Percentiles rank a stretch among this genome's conserved stretches.
phyloP scores from a whole-genome alignment of 805 yeast species.

The Yamadazyma ubonensis region DNA sequence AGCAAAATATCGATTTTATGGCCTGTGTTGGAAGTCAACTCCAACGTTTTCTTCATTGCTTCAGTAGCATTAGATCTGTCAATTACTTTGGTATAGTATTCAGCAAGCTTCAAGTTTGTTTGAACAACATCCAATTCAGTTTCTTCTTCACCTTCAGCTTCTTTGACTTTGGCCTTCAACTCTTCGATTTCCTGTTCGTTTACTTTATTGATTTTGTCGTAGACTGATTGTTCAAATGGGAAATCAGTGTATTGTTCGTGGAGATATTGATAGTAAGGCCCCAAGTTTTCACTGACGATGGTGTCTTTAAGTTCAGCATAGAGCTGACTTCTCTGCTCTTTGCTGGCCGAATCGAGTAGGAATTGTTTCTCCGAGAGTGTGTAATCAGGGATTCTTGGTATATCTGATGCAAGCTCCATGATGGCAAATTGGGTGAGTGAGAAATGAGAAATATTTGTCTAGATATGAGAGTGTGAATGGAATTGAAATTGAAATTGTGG shows the following conservation, averaged over 20 bases:
- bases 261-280: constrained; percentile 78
- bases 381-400: constrained; percentile 74
- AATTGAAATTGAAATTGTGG: no score
- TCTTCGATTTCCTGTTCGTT: constrained; percentile 58
- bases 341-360: constrained; percentile 44
- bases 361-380: constrained; percentile 79
- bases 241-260: constrained; percentile 33
- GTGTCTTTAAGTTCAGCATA: constrained; percentile 47
- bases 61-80: constrained; percentile 69
- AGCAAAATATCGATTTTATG: constrained; percentile 83
- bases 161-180: constrained; percentile 54
- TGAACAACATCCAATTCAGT: constrained; percentile 82
- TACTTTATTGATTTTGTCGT: constrained; percentile 45
- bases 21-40: constrained; percentile 82
- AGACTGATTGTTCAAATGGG: constrained; percentile 61
- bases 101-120: constrained; percentile 78
- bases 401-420: constrained; percentile 46
- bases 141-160: constrained; percentile 67
- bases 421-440: no score
- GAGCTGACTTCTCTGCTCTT: constrained; percentile 41
- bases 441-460: no score
- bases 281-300: constrained; percentile 64
- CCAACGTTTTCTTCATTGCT: constrained; percentile 70
- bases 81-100: constrained; percentile 82
- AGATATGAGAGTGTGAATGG: no score